Evolutionary conservation across 495 filamentous ascomycete genomes (phyloP).

Genomic region (Coniosporium apollinis): DNA sequence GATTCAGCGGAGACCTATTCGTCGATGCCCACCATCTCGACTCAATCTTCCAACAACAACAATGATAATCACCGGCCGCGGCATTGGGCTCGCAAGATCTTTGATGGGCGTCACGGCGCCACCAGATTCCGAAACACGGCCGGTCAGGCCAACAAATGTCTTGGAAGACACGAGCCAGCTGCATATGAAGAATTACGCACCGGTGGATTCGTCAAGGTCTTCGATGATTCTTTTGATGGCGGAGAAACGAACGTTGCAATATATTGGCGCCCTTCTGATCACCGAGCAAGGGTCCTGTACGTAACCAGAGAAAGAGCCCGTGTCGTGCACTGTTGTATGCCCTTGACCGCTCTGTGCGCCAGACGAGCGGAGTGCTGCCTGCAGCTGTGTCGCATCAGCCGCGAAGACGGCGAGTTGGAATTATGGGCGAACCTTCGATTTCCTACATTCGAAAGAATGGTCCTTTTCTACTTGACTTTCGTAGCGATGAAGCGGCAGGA

Average conservation of each 20-base stretch:
- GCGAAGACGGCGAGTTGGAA: slow-evolving; percentile 24
- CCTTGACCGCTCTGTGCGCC: slow-evolving; percentile 36
- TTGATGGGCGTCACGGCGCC: slow-evolving; percentile 22
- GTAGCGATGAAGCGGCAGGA: slow-evolving; percentile 59
- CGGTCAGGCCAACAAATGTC: slow-evolving; percentile 28
- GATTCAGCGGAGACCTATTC: no score
- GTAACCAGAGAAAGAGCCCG: slow-evolving; percentile 23
- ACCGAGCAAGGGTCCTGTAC: slow-evolving; percentile 42
- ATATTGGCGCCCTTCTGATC: slow-evolving; percentile 35
- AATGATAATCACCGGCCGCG: no score
- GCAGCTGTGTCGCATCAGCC: slow-evolving; percentile 34
- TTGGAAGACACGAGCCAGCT: slow-evolving; percentile 26
- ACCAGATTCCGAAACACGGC: slow-evolving; percentile 23
- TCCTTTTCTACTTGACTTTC: slow-evolving; percentile 64
- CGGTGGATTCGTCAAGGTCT: background rate
- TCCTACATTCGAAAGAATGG: slow-evolving; percentile 47
- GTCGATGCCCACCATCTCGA: no score
- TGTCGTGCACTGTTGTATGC: slow-evolving; percentile 32
- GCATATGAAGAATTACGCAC: slow-evolving; percentile 23
- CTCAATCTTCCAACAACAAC: no score
- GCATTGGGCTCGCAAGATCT: slow-evolving; percentile 39
- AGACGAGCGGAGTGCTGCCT: slow-evolving; percentile 34
- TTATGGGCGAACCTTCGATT: slow-evolving; percentile 44
- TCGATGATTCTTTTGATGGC: slow-evolving; percentile 18
- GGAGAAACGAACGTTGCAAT: slow-evolving; percentile 38